phyloP scores from a whole-genome alignment of 306 rosid species.

The Acmispon strigosus region DNA sequence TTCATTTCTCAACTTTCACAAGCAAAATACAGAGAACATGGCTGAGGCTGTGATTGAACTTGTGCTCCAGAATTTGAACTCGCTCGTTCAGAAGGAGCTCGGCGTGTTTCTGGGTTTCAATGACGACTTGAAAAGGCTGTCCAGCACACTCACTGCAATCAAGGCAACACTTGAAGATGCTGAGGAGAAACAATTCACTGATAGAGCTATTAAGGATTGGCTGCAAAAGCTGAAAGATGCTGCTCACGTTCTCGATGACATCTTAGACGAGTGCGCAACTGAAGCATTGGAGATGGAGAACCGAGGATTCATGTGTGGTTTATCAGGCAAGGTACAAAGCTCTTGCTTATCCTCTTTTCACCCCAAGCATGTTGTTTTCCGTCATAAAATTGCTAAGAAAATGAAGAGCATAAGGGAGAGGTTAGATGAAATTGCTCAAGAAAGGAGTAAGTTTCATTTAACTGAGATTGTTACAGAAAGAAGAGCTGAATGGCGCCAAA shows the following conservation, averaged over 20 bases:
- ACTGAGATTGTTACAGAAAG: background rate
- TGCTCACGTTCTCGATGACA: conserved; percentile 6
- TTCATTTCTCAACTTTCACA: background rate
- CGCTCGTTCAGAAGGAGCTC: background rate
- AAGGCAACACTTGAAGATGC: conserved; percentile 25
- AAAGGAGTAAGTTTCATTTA: background rate
- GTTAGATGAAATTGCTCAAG: background rate
- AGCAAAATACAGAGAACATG: background rate
- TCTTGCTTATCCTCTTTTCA: background rate
- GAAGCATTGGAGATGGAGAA: background rate
- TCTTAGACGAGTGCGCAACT: conserved; percentile 18
- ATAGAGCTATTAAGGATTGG: conserved; percentile 1
- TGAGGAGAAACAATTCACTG: conserved; percentile 20
- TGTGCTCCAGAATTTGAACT: conserved; percentile 7
- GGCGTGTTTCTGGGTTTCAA: background rate
- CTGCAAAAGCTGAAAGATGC: background rate
- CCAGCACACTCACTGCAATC: background rate
- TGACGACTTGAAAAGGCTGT: background rate
- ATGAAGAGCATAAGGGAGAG: background rate
- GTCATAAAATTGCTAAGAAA: background rate
- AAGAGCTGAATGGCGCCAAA: conserved; percentile 7
- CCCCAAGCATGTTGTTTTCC: background rate
- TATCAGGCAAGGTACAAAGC: background rate
- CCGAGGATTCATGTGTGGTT: background rate
- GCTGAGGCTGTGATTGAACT: background rate